Evolutionary conservation across 116 monocot species (phyloP).

Genomic region (Iris pallida): DNA sequence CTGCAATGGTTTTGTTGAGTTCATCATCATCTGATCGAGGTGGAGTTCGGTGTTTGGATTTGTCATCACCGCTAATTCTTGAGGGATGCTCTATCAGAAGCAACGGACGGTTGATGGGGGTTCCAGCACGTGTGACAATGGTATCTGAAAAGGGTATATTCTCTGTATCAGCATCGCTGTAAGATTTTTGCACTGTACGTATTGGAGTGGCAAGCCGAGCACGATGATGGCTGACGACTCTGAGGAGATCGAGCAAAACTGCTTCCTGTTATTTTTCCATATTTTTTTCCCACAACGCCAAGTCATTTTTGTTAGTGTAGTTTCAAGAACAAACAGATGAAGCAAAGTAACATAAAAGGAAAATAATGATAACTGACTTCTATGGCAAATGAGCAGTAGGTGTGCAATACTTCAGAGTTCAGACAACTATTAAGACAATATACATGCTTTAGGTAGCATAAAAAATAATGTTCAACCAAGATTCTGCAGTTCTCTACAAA

Average conservation of each 20-base stretch:
- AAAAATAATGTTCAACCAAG: background rate
- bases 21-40: slow-evolving; percentile 40
- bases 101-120: slow-evolving; percentile 39
- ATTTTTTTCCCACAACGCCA: background rate
- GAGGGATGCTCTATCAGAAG: slow-evolving; percentile 57
- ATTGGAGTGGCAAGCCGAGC: slow-evolving; percentile 94
- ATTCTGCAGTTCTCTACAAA: too few relatives aligned
- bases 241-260: slow-evolving; percentile 78
- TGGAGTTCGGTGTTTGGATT: slow-evolving; percentile 32
- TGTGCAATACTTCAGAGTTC: too few relatives aligned
- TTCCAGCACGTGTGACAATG: slow-evolving; percentile 28
- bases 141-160: slow-evolving; percentile 57
- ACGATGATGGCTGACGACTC: slow-evolving; percentile 82
- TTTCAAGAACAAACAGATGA: background rate
- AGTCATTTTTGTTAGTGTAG: background rate
- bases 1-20: slow-evolving; percentile 13
- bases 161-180: slow-evolving; percentile 51
- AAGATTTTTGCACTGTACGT: slow-evolving; percentile 80
- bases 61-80: slow-evolving; percentile 66
- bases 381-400: too few relatives aligned
- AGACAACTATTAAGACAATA: background rate
- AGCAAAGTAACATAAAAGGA: background rate
- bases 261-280: slow-evolving; percentile 48
- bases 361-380: background rate
- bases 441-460: background rate